Conservation (phyloP, 768 basidiomycete genomes). For the Pulveroboletus sp. region DNA sequence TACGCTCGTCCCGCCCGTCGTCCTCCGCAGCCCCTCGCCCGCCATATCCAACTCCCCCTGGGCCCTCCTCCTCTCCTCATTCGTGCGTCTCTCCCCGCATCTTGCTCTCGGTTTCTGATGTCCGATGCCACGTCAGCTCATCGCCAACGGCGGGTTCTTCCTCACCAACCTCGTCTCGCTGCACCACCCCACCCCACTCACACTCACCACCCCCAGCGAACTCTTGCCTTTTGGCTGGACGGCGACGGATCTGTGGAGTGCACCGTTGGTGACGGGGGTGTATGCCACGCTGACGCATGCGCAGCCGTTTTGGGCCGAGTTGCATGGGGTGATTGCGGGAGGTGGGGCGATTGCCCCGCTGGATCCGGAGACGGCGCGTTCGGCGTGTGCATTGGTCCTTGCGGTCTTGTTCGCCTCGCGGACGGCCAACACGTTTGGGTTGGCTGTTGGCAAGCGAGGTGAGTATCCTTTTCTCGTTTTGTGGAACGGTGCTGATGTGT, state of each 20-base stretch:
- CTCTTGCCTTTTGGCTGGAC: slow-evolving; percentile 84
- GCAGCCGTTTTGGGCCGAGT: slow-evolving; percentile 78
- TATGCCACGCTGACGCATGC: slow-evolving; percentile 85
- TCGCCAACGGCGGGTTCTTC: slow-evolving; percentile 82
- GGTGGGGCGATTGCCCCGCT: slow-evolving; percentile 42
- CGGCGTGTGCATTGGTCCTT: slow-evolving; percentile 68
- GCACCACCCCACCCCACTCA: slow-evolving; percentile 66
- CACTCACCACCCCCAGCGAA: slow-evolving; percentile 75
- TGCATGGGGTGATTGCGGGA: slow-evolving; percentile 47
- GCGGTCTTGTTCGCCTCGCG: slow-evolving; percentile 59
- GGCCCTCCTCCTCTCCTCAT: slow-evolving; percentile 70
- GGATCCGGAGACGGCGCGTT: slow-evolving; percentile 64
- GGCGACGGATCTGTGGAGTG: slow-evolving; percentile 81
- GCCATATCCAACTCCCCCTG: slow-evolving; percentile 66
- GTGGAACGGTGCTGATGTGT: background rate
- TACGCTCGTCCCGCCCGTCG: slow-evolving; percentile 68
- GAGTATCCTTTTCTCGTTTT: background rate
- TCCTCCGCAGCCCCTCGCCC: slow-evolving; percentile 50
- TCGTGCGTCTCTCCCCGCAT: no score
- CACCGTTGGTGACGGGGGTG: slow-evolving; percentile 70
- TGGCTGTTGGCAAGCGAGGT: slow-evolving; percentile 18
- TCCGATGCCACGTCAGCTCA: slow-evolving; percentile 46
- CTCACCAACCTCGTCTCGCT: slow-evolving; percentile 71
- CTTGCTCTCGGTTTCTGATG: no score
- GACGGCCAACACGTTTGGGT: slow-evolving; percentile 61